Evolutionary conservation across 305 asterid species (phyloP).

Genomic region (Fraxinus greggii): DNA sequence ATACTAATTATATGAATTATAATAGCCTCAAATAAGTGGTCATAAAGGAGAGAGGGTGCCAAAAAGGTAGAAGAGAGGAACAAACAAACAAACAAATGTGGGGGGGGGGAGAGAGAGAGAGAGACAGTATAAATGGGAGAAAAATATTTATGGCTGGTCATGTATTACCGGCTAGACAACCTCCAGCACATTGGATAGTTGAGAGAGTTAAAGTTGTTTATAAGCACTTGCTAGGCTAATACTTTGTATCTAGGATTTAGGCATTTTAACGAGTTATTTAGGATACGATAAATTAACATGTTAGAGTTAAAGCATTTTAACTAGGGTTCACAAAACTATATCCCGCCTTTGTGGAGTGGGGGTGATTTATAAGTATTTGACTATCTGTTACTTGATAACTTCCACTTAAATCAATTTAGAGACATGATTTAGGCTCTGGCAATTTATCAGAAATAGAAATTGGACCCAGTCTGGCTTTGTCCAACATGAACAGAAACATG

Average conservation of each 20-base stretch:
- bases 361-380: not conserved
- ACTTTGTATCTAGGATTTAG: not conserved
- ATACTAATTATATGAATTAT: not conserved
- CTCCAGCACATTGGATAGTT: not conserved
- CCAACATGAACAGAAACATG: constrained; percentile 3
- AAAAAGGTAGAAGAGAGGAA: not conserved
- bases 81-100: not conserved
- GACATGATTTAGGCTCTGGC: not conserved
- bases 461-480: not conserved
- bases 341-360: not conserved
- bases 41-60: not conserved
- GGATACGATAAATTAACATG: not conserved
- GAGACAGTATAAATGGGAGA: not conserved
- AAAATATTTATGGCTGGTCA: not conserved
- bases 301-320: not conserved
- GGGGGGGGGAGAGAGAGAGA: not conserved
- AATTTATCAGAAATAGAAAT: constrained; percentile 2
- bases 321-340: not conserved
- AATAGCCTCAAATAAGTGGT: not conserved
- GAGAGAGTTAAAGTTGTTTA: not conserved
- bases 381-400: not conserved
- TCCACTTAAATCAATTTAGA: not conserved
- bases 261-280: not conserved
- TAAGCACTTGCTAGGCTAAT: not conserved
- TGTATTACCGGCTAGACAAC: not conserved